Evolutionary conservation across 2,329 filamentous ascomycete genomes (phyloP).

Genomic region (Huntiella savannae): DNA sequence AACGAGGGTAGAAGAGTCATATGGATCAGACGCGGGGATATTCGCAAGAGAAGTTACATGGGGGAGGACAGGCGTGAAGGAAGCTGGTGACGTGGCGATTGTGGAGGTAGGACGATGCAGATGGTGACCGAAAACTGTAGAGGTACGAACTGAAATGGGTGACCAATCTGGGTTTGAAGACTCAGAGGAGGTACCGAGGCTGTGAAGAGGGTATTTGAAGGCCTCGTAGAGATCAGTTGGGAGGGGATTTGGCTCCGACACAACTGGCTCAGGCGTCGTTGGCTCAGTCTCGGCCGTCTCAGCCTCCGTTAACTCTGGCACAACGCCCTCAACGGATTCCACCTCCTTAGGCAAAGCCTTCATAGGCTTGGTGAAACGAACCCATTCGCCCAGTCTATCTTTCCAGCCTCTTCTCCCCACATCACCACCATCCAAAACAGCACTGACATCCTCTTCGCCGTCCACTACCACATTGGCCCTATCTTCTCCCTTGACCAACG

Average conservation of each 20-base stretch:
- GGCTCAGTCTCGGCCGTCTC: neutral
- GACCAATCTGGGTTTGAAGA: slow-evolving; percentile 7
- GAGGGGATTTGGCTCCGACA: neutral
- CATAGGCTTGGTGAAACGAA: slow-evolving; percentile 6
- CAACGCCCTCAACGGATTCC: neutral
- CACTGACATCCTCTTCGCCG: neutral
- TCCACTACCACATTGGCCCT: neutral
- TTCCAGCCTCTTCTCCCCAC: slow-evolving; percentile 7
- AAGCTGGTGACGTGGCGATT: neutral
- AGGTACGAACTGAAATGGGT: slow-evolving; percentile 14
- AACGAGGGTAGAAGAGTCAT: slow-evolving; percentile 2
- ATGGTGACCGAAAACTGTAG: slow-evolving; percentile 32
- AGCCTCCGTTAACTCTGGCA: neutral
- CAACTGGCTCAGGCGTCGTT: neutral
- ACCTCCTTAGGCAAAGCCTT: neutral
- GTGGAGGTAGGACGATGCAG: slow-evolving; percentile 19
- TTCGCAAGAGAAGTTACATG: slow-evolving; percentile 26
- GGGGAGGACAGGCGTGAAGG: slow-evolving; percentile 26
- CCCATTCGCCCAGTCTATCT: slow-evolving; percentile 7
- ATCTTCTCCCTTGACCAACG: neutral
- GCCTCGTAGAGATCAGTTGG: slow-evolving; percentile 1
- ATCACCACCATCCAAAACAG: slow-evolving; percentile 5
- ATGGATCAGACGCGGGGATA: slow-evolving; percentile 15
- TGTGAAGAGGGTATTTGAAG: slow-evolving; percentile 9
- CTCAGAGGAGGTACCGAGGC: neutral